Conservation (phyloP, 2,329 filamentous ascomycete species). For the Stylonectria norvegica region DNA sequence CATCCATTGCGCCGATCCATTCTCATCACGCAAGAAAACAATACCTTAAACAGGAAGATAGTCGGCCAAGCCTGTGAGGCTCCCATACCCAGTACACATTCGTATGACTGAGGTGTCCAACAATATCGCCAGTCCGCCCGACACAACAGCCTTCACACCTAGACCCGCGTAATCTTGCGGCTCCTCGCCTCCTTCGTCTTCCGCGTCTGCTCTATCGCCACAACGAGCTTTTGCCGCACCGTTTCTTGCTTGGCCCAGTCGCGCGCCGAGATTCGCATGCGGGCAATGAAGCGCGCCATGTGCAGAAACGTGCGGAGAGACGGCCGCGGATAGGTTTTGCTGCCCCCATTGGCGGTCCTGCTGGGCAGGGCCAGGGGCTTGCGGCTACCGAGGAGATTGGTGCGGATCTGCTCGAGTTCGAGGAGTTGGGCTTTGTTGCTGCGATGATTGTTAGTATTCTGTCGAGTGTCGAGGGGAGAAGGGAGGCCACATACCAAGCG, state of each 20-base stretch:
- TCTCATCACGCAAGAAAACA: no score
- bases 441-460: conserved; percentile 19
- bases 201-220: conserved; percentile 46
- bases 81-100: no score
- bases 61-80: no score
- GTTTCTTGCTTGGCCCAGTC: conserved; percentile 52
- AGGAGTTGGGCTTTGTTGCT: conserved; percentile 91
- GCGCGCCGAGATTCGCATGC: conserved; percentile 46
- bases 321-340: conserved; percentile 15
- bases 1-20: no score
- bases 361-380: conserved; percentile 32
- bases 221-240: conserved; percentile 46
- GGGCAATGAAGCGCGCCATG: conserved; percentile 51
- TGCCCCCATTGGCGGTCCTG: conserved; percentile 14
- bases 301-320: conserved; percentile 44
- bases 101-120: no score
- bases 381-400: conserved; percentile 39
- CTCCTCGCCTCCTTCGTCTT: conserved; percentile 42
- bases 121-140: no score
- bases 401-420: conserved; percentile 76
- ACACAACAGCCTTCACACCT: conserved; percentile 21
- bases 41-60: no score
- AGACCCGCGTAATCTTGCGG: conserved; percentile 39
- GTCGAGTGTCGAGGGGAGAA: conserved; percentile 2
- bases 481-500: conserved; percentile 69